A percentile compares a stretch with the other conserved stretches of the same genome.
phyloP scores from a whole-genome alignment of 2,329 filamentous ascomycete genomes.

The Neonectria ditissima region DNA sequence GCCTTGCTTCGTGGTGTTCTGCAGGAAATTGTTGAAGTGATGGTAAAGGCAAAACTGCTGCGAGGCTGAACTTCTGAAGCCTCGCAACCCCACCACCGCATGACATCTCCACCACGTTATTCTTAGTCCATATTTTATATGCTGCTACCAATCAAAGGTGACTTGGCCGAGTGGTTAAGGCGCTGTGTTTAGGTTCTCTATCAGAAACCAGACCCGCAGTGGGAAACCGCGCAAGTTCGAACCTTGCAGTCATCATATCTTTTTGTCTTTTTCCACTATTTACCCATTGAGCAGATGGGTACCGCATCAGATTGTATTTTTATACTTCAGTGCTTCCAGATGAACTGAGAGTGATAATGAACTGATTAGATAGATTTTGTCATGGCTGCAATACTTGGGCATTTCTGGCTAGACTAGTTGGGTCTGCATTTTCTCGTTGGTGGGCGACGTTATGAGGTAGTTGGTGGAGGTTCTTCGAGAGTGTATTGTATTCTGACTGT shows the following conservation, averaged over 20 bases:
- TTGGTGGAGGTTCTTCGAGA: no score
- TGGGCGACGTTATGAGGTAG: no score
- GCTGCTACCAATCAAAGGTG: conserved; percentile 41
- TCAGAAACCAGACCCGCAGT: conserved; percentile 52
- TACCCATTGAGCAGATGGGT: no score
- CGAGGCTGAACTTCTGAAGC: conserved; percentile 36
- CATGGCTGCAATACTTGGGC: no score
- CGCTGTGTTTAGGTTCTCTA: conserved; percentile 63
- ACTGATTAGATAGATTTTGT: no score
- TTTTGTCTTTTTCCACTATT: conserved; percentile 29
- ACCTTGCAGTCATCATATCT: conserved; percentile 59
- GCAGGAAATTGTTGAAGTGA: conserved; percentile 11
- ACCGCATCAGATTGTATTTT: no score
- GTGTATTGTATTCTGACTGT: no score
- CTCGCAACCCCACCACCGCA: conserved; percentile 3
- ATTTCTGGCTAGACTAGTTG: no score
- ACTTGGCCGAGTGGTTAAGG: conserved; percentile 69
- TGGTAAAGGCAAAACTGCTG: conserved; percentile 35
- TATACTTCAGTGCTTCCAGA: no score
- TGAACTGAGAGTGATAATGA: no score
- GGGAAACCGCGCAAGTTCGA: conserved; percentile 64
- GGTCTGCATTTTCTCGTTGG: no score
- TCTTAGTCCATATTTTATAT: neutral
- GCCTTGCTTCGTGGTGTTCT: neutral
- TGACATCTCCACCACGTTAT: neutral